Base-by-base conservation (phyloP, 2,329 filamentous ascomycete species). In the Colletotrichum siamense region DNA sequence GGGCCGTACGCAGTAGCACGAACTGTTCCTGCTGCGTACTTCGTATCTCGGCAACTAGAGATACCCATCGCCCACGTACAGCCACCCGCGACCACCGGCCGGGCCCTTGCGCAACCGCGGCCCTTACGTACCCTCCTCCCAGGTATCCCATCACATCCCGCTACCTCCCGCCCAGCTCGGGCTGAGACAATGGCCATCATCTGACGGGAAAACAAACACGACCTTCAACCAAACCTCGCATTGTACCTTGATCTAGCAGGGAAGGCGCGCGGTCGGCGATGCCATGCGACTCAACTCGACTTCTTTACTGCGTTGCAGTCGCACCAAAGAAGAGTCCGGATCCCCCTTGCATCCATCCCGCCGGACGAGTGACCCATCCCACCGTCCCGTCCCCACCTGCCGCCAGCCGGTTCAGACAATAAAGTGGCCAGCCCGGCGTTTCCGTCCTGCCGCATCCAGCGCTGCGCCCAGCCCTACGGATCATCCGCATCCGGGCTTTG, bases 161-260 rank as follows among this genome's bases (percentile, higher is more conserved):
- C 32, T 67, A 71, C 72, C 16, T 69, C 9, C 55, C 12, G 18
- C 16, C 32, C 32, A 39, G 3, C 24, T 72, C 36, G 44, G 65
- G 28, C 44, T 69, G 70, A 76, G 74, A 76, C 74, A 76, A 62
- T 52, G 34, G 28, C 18, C 65, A 76, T 69, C 74, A 76, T 74
- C 64, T 74, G 74, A 76, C 65, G 61, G 32, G 28, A 18, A 30
- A 52, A 59, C 22, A 44, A 39, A 39, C 74, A 62, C 28, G 13
- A n/a, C 62, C 8, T 4, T 30, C 6, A 6, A 61, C 57, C 57
- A 30, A 5, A 5, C 57, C 28, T 30, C 44, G 57, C 39, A 61
- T 44, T 75, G 57, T 70, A 13, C 36, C 57, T 70, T 24, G 34
- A 18, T 70, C 18, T 30, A 52, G 57, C 30, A 32, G 24, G 52